Base-by-base conservation (phyloP, 257 asterid species). In the Forsythia suspensa region DNA sequence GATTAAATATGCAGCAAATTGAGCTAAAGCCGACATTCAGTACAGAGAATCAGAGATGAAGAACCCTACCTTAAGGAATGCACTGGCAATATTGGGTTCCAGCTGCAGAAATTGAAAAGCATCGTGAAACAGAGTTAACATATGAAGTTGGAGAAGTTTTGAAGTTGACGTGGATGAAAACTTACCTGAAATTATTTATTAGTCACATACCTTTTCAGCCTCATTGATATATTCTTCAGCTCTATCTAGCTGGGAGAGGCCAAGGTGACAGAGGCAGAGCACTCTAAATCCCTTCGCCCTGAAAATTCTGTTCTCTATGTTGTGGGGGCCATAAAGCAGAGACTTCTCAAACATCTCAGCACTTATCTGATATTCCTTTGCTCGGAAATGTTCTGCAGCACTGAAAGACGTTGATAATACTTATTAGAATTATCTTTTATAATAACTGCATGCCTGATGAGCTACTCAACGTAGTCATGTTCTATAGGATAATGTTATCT, bases 201-300 rank as follows among this genome's bases (percentile, higher is more conserved):
- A 69, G 34, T 52, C 70, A 79, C 74, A 74, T 84, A 92, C 99
- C 97, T 92, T 96, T 70, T 90, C 99, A 80, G 99, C 97, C 87
- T 96, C 99, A 79, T 91, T 89, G 48, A 94, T 88, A 84, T 96
- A 96, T 85, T 96, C 99, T 88, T 94, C 91, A 85, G 99, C 97
- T 87, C 96, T 91, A 82, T 93, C 97, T 46, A 94, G 91, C 87
- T 91, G 97, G 84, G 86, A 82, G 73, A 96, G 90, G 85, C 92
- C 97, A 36, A 96, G 80, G 86, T 92, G 84, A 89, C 98, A 96
- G 83, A 96, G 95, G 85, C 97, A 91, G 76, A 95, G 88, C 70
- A 92, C 94, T 82, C 97, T 87, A 79, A 85, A 93, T 70, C 99
- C 99, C 88, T 96, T 96, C 46, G 99, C 97, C 85, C 89, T 88